Evolutionary conservation across 345 rosid genomes (phyloP).

Genomic region (Combretum micranthum): DNA sequence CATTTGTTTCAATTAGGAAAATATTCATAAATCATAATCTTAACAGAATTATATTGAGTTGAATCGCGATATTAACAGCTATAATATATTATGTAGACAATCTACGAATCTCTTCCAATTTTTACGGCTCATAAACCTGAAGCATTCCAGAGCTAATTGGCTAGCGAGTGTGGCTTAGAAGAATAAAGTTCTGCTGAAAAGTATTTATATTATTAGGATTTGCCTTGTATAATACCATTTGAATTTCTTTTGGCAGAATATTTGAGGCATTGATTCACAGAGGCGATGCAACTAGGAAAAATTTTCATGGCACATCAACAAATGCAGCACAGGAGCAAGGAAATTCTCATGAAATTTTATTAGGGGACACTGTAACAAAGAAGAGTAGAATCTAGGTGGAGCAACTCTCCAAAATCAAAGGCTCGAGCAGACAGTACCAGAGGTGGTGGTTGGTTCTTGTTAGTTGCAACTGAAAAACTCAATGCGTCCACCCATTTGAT

Average conservation of each 20-base stretch:
- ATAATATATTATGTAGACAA: too few relatives aligned
- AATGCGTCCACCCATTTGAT: conserved; percentile 43
- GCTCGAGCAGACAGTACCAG: conserved; percentile 18
- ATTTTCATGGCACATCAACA: conserved; percentile 17
- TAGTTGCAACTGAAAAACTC: conserved; percentile 62
- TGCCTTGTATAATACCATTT: too few relatives aligned
- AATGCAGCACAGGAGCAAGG: conserved; percentile 6
- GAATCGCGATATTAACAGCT: too few relatives aligned
- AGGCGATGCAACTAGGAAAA: conserved; percentile 21
- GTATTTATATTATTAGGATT: too few relatives aligned
- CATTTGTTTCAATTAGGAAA: too few relatives aligned
- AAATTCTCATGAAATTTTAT: conserved; percentile 42
- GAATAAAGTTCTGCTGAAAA: too few relatives aligned
- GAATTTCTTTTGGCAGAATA: conserved; percentile 21
- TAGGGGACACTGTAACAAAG: conserved; percentile 26
- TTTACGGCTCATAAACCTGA: too few relatives aligned
- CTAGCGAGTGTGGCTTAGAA: too few relatives aligned
- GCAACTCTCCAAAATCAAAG: conserved; percentile 15
- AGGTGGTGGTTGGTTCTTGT: conserved; percentile 55
- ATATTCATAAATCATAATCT: too few relatives aligned
- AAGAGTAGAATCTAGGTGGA: conserved; percentile 15
- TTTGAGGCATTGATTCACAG: conserved; percentile 28
- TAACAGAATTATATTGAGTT: too few relatives aligned
- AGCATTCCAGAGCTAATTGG: too few relatives aligned
- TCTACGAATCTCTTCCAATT: too few relatives aligned